Percentiles rank a stretch among this genome's conserved stretches.
These are phyloP conservation scores for Sanghuangporus weigelae DNA, from an alignment of 1,284 basidiomycete species.

Conservation along the genomic window DNA sequence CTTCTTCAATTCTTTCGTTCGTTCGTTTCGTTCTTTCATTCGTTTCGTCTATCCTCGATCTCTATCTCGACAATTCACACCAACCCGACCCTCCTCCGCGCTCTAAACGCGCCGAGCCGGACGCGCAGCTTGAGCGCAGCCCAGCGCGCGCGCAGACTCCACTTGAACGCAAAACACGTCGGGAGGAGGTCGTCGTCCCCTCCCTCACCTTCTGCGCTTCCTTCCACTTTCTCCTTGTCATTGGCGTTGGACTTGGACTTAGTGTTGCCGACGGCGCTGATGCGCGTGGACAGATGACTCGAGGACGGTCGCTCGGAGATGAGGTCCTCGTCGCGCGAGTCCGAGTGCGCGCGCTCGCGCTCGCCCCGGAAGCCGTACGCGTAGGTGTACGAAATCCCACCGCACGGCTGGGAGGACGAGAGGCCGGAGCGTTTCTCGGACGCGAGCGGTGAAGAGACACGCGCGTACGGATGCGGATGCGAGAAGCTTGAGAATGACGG, in stretches of 20 bases:
- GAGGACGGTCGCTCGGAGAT: too few species aligned
- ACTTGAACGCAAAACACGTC: not conserved
- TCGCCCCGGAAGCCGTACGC: not conserved
- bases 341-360: too few species aligned
- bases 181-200: not conserved
- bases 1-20: too few species aligned
- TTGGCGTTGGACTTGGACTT: not conserved
- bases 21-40: not conserved
- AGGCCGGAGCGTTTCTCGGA: not conserved
- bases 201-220: not conserved
- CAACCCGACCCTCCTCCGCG: conserved; percentile 9
- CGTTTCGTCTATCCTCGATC: too few species aligned
- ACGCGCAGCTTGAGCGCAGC: conserved; percentile 12
- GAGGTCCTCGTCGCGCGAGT: too few species aligned
- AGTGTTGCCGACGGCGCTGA: too few species aligned
- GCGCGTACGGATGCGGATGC: not conserved
- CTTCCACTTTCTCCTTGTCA: not conserved
- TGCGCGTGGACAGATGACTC: too few species aligned
- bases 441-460: not conserved
- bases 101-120: conserved; percentile 11
- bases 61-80: too few species aligned
- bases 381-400: not conserved
- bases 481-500: not conserved
- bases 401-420: not conserved
- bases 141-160: conserved; percentile 11